Base-by-base conservation (phyloP, 2,329 filamentous ascomycete genomes). In the Coniella vitis region DNA sequence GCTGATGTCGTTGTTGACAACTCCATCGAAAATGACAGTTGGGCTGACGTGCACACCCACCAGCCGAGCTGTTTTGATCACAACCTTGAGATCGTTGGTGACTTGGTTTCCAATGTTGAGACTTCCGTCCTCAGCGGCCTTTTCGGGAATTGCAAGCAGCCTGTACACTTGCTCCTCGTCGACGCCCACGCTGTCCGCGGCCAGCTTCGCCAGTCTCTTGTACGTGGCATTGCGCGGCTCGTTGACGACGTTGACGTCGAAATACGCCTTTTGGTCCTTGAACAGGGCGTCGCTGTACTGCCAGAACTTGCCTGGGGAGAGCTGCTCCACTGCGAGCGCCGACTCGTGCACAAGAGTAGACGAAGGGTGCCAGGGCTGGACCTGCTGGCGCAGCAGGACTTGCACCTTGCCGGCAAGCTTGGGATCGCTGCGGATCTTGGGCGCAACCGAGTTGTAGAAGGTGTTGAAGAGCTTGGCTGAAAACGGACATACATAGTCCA, bases 321-420 rank as follows among this genome's bases (percentile, higher is more conserved):
- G 66, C 45, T 77, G 78, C 57, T 91, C 75, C 1, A 96, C 88
- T 3, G 90, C 91, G 29, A 89, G 78, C 3, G 74, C 90, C 29
- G 90, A 41, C 75, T 97, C 91, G 71, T 91, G 87, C 48, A 79
- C 74, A 10, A 90, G 75, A 7, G 86, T 90, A 36, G 82, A 90
- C 17, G 86, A 89, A 2, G 91, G 91, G 69, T 97, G 90, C 91
- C 91, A 95, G 13, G 90, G 89, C 71, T 95, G 90, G 60, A 96
- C 81, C 65, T 95, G 90, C 65, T 91, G 90, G 43, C 90, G 85
- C 74, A 96, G 87, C 61, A 97, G 79, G 58, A 95, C 74, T 58
- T 86, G 76, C 3, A 95, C 70, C 53, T 74, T 75, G 52, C 71
- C 57, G 13, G 71, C 64, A 64, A 71, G 74, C 20, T 69, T 58